These are phyloP conservation scores for Brasenia schreberi DNA, from an alignment of 164 flowering plant genomes.

Conservation along the genomic window DNA sequence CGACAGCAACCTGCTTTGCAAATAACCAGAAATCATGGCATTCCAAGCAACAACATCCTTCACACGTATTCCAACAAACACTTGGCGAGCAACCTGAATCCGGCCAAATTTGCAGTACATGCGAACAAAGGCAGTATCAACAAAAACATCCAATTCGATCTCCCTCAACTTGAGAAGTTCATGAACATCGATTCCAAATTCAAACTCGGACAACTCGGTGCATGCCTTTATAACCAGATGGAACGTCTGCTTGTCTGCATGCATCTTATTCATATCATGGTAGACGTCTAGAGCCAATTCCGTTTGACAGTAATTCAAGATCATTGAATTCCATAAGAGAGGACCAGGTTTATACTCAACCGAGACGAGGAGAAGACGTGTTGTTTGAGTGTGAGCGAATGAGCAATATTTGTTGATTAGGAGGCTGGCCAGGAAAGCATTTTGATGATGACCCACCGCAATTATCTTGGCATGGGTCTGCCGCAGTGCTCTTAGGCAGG, in stretches of 20 bases:
- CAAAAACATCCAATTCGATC: conserved; percentile 4
- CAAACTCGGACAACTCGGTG: conserved; percentile 6
- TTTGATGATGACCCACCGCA: conserved; percentile 2
- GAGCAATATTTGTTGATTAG: conserved; percentile 5
- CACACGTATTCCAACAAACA: conserved; percentile 7
- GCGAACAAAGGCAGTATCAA: conserved; percentile 6
- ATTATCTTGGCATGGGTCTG: conserved; percentile 6
- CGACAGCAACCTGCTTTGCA: conserved; percentile 1
- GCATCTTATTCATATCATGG: background rate
- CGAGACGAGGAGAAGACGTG: background rate
- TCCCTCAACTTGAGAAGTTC: background rate
- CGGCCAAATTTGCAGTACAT: conserved; percentile 10
- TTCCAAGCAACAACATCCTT: conserved; percentile 13
- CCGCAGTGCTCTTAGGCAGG: conserved; percentile 1
- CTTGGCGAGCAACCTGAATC: conserved; percentile 2
- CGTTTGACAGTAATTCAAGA: conserved; percentile 2
- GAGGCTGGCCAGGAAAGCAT: conserved; percentile 8
- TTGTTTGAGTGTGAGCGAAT: conserved; percentile 2
- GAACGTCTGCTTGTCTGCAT: conserved; percentile 8
- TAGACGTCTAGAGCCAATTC: conserved; percentile 4
- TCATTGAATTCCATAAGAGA: conserved; percentile 11
- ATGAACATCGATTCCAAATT: conserved; percentile 2
- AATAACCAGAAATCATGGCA: conserved; percentile 6
- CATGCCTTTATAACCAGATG: conserved; percentile 7
- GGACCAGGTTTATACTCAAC: background rate